Base-by-base conservation (phyloP, 202 grass and related monocot genomes). In the Schoenoplectus tabernaemontani region DNA sequence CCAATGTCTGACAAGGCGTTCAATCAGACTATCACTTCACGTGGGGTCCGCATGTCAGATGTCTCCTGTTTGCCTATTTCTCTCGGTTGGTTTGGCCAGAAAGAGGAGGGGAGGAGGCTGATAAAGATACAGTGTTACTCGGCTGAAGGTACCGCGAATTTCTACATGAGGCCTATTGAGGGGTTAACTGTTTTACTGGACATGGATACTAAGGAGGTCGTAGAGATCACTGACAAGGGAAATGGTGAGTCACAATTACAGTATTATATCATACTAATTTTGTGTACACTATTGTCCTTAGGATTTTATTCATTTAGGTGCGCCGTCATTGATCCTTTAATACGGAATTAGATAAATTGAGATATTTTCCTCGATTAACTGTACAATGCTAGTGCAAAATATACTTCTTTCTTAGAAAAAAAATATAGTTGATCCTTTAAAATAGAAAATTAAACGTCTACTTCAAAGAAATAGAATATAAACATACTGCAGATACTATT, bases 151-250 rank as follows among this genome's bases (percentile, higher is more conserved):
- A 97, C 94, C 32, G 89, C 93, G 73, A 97, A 97, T 82, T 97
- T 97, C 89, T 97, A 97, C 89, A 97, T 97, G 94, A 89, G 94
- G 5, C 94, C 94, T 30, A 93, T 97, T 87, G 94, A 97, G 74
- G 91, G 94, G 1, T 88, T 97, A 39, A 97, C 94, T 60, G 86
- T 92, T 37, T 83, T 97, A 8, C 0, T 97, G 11, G 94, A 97
- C 94, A 87, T 97, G 72, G 89, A 97, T 85, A 97, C 87, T 1
- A 7, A 34, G 12, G 81, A 94, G 53, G 87, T 97, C 7, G 23
- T 97, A 15, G 60, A 81, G 51, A 79, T 97, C 77, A 90, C 89
- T 36, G 91, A 97, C 77, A 72, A 70, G 32, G 94, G 94, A 41
- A 61, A 51, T 33, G 77, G 77, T 78, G 6, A 59, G 76, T 58